Evolutionary conservation across 306 rosid species (phyloP).

Genomic region (Arachis hypogaea): DNA sequence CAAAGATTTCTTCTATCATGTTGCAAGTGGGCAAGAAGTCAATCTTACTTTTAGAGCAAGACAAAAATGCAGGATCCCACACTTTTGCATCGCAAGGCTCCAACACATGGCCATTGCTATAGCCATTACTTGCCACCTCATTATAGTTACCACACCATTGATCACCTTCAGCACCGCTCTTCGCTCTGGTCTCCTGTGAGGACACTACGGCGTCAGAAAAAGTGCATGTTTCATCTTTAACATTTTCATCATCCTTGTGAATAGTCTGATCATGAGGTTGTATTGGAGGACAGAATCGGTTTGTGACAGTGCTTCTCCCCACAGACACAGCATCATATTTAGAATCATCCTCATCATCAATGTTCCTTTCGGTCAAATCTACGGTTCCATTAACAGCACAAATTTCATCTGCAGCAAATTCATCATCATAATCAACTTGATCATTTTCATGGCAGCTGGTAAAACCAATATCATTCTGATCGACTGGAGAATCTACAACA

Average conservation of each 20-base stretch:
- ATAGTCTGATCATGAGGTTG: conserved; percentile 41
- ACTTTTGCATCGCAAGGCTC: conserved; percentile 71
- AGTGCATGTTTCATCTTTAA: conserved; percentile 61
- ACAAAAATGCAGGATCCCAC: conserved; percentile 74
- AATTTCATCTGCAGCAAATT: conserved; percentile 46
- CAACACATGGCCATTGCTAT: conserved; percentile 57
- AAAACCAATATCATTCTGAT: conserved; percentile 41
- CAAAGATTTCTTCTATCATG: conserved; percentile 91
- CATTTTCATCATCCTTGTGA: conserved; percentile 54
- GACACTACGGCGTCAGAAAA: conserved; percentile 50
- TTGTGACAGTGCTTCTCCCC: conserved; percentile 22
- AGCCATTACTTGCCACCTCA: conserved; percentile 49
- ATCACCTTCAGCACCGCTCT: conserved; percentile 52
- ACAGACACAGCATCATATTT: conserved; percentile 25
- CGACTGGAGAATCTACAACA: conserved; percentile 63
- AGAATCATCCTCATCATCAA: conserved; percentile 41
- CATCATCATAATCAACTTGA: conserved; percentile 50
- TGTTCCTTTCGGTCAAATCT: conserved; percentile 31
- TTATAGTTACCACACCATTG: conserved; percentile 54
- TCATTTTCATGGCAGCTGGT: conserved; percentile 40
- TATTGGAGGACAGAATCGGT: conserved; percentile 35
- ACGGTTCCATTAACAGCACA: conserved; percentile 31
- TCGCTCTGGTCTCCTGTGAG: conserved; percentile 48
- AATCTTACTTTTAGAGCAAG: conserved; percentile 59
- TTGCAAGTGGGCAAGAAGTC: conserved; percentile 82